These are phyloP conservation scores for Oryza australiensis DNA, from an alignment of 176 grass and related monocot species.

Conservation along the genomic window DNA sequence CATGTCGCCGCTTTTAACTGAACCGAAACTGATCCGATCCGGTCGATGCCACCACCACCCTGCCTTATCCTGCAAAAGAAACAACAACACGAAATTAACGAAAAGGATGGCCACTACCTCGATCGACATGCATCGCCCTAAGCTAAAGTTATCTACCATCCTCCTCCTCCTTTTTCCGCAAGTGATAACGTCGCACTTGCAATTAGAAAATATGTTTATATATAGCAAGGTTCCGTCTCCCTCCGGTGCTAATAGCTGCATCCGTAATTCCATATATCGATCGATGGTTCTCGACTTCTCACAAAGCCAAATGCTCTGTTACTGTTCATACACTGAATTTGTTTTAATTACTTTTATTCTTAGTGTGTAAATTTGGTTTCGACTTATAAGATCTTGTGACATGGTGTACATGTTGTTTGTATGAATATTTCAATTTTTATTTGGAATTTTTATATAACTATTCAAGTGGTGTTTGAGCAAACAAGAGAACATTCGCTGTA, in stretches of 20 bases:
- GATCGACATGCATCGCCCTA: neutral
- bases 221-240: neutral
- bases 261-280: neutral
- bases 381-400: too few species aligned
- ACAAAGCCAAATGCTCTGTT: neutral
- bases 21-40: neutral
- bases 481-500: neutral
- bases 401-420: too few species aligned
- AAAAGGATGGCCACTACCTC: constrained; percentile 34
- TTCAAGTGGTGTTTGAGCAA: too few species aligned
- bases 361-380: too few species aligned
- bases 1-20: constrained; percentile 12
- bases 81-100: neutral
- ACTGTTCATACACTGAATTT: too few species aligned
- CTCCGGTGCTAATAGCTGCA: neutral
- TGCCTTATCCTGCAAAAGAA: constrained; percentile 24
- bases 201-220: constrained; percentile 30
- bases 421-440: too few species aligned
- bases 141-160: neutral
- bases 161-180: neutral
- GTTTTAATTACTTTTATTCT: too few species aligned
- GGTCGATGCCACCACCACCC: neutral
- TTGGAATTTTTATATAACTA: too few species aligned
- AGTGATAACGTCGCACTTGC: constrained; percentile 35
- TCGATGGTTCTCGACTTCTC: constrained; percentile 20